Evolutionary conservation across 73 alveolate genomes (phyloP), one percentile per base, ranked within the genome.

Genomic region (Stentor coeruleus): DNA sequence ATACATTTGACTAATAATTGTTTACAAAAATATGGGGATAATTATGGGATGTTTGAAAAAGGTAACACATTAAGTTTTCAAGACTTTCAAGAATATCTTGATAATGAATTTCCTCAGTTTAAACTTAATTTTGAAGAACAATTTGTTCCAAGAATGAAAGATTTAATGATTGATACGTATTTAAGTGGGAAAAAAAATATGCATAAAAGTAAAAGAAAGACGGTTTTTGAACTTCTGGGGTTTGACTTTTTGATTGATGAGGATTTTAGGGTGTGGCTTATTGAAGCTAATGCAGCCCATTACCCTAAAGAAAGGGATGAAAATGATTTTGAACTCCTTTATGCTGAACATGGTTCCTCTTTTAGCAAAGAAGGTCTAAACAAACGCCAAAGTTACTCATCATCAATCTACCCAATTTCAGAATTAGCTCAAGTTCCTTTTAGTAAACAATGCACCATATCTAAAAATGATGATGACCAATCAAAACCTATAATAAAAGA

Each of bases 1-100:
- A 91, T 95, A 37, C 99, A 95, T 82, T 84, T 95, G 37, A 95
- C 99, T n/a, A 95, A 95, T 85, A 91, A 94, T 86, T 88, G 97
- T 35, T 87, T 93, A 15, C 94, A 95, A 82, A 95, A 95, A 84
- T 85, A 81, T 81, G 89, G 92, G 38, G 90, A 89, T 3, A 86
- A 89, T 77, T 95, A 93, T 82, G 96, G 95, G 30, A 88, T 88
- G 80, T 92, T 77, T 84, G 99, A 95, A 82, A 89, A 89, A 60
- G 99, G 99, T 31, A 95, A 95, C 82, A 93, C 94, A 74, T 81
- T 95, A 11, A 86, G 95, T 57, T 91, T 89, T 59, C 91, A 91
- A 59, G 85, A 66, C 11, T 87, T 95, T 26, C 93, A 95, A 80
- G 88, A 86, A 31, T 88, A 89, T 73, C 77, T 95, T 58, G 96